A percentile compares a stretch with the other conserved stretches of the same genome.
These are phyloP conservation scores for Coccomyxa subellipsoidea DNA, from an alignment of 163 green algal species.

Conservation along the genomic window DNA sequence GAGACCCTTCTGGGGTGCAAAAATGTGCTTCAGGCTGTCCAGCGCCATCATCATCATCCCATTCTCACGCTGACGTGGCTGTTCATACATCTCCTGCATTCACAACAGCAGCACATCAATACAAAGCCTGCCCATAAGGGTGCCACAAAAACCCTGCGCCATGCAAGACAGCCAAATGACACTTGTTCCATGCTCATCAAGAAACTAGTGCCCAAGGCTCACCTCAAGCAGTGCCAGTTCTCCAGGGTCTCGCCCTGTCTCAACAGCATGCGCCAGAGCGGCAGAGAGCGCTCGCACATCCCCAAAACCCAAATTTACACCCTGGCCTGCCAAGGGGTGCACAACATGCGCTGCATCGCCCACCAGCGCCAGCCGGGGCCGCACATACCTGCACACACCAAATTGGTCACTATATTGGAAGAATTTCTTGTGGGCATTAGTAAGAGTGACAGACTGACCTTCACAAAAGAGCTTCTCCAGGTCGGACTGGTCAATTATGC, in stretches of 20 bases:
- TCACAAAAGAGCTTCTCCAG: too few relatives aligned
- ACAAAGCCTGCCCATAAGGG: too few relatives aligned
- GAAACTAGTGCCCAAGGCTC: neutral
- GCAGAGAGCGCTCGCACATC: slow-evolving; percentile 59
- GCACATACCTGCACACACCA: slow-evolving; percentile 50
- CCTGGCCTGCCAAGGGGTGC: slow-evolving; percentile 80
- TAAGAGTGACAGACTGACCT: too few relatives aligned
- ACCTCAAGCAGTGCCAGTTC: slow-evolving; percentile 33
- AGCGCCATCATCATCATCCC: slow-evolving; percentile 59
- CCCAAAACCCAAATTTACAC: slow-evolving; percentile 80
- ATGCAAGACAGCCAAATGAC: too few relatives aligned
- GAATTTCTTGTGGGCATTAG: too few relatives aligned
- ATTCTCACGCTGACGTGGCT: slow-evolving; percentile 54
- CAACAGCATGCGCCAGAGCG: slow-evolving; percentile 47
- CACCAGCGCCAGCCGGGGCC: slow-evolving; percentile 69
- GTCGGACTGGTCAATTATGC: too few relatives aligned
- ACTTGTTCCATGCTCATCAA: neutral
- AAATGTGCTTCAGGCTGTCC: slow-evolving; percentile 43
- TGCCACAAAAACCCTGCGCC: too few relatives aligned
- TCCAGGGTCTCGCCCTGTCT: slow-evolving; percentile 62
- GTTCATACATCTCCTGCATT: slow-evolving; percentile 60
- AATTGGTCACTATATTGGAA: neutral
- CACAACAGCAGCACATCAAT: neutral
- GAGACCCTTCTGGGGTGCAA: slow-evolving; percentile 28
- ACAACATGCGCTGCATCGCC: slow-evolving; percentile 80